Percentiles rank a stretch among this genome's conserved stretches.
phyloP scores from a whole-genome alignment of 352 stramenopile genomes.

The Phytophthora hybrid region DNA sequence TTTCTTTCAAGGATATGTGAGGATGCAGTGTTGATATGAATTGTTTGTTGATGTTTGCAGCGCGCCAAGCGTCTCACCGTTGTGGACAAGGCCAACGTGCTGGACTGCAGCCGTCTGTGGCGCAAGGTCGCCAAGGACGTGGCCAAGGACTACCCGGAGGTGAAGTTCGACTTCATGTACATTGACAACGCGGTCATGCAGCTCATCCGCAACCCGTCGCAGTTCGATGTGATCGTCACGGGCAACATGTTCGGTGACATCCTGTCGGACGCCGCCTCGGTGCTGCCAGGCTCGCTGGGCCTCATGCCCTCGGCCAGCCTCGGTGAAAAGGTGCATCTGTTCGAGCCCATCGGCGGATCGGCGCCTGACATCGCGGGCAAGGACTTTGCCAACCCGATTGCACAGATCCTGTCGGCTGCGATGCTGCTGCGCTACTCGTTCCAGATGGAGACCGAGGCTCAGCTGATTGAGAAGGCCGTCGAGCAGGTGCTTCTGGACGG shows the following conservation, averaged over 20 bases:
- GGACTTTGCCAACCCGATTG: slow-evolving; percentile 97
- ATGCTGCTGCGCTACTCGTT: slow-evolving; percentile 98
- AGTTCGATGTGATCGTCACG: slow-evolving; percentile 99
- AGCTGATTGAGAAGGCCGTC: slow-evolving; percentile 84
- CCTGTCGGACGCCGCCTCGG: slow-evolving; percentile 97
- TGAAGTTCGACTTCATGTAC: slow-evolving; percentile 98
- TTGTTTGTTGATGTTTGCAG: slow-evolving; percentile 61
- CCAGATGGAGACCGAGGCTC: slow-evolving; percentile 80
- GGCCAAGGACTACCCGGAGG: slow-evolving; percentile 92
- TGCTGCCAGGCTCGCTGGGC: slow-evolving; percentile 97
- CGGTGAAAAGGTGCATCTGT: slow-evolving; percentile 92
- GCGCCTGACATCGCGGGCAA: slow-evolving; percentile 98
- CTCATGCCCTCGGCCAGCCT: slow-evolving; percentile 99
- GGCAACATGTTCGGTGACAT: slow-evolving; percentile 99
- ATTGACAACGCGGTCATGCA: slow-evolving; percentile 99
- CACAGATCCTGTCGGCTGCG: slow-evolving; percentile 97
- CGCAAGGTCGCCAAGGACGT: slow-evolving; percentile 93
- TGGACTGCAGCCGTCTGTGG: slow-evolving; percentile 96
- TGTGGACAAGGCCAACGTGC: slow-evolving; percentile 99
- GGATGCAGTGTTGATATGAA: background rate
- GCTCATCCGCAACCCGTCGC: slow-evolving; percentile 97
- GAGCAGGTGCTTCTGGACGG: slow-evolving; percentile 86
- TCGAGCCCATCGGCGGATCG: slow-evolving; percentile 98
- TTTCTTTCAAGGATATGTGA: background rate
- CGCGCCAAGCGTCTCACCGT: slow-evolving; percentile 95